Conservation (phyloP, 441 rosid species). For the Adansonia rubrostipa region DNA sequence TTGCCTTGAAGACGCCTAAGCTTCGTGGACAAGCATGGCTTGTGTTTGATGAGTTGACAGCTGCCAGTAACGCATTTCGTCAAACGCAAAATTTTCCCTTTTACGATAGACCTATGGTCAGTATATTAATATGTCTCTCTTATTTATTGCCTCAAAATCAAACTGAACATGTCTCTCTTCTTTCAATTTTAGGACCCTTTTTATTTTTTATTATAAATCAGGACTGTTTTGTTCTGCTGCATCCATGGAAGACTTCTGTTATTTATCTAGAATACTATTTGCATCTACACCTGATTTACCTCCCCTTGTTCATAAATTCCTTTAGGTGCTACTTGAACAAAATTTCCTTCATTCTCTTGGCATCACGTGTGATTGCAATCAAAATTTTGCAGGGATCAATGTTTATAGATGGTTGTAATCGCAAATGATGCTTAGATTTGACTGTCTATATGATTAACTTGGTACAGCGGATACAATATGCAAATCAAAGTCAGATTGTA, state of each 20-base stretch:
- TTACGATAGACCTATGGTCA: constrained; percentile 94
- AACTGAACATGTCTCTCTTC: not conserved
- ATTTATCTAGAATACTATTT: not conserved
- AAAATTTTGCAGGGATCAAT: not conserved
- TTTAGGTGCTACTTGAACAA: not conserved
- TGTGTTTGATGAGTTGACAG: constrained; percentile 80
- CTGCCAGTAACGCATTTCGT: constrained; percentile 92
- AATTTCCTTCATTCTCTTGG: not conserved
- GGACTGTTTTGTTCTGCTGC: not conserved
- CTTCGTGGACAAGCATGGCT: constrained; percentile 99
- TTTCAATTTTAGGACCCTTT: not conserved
- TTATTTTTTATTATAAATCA: not conserved
- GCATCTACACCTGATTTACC: not conserved
- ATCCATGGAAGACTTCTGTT: not conserved
- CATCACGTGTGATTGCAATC: not conserved
- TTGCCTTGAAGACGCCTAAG: constrained; percentile 91
- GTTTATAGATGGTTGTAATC: not conserved
- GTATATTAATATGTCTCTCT: constrained; percentile 12
- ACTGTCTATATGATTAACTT: constrained; percentile 29
- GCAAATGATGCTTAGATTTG: constrained; percentile 18
- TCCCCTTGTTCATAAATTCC: not conserved
- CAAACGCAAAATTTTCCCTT: constrained; percentile 98
- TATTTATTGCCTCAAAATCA: not conserved
- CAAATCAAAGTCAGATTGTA: constrained; percentile 83
- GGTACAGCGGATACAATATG: constrained; percentile 81